These are phyloP conservation scores for Fragaria iinumae DNA, from an alignment of 306 rosid species.

Conservation along the genomic window DNA sequence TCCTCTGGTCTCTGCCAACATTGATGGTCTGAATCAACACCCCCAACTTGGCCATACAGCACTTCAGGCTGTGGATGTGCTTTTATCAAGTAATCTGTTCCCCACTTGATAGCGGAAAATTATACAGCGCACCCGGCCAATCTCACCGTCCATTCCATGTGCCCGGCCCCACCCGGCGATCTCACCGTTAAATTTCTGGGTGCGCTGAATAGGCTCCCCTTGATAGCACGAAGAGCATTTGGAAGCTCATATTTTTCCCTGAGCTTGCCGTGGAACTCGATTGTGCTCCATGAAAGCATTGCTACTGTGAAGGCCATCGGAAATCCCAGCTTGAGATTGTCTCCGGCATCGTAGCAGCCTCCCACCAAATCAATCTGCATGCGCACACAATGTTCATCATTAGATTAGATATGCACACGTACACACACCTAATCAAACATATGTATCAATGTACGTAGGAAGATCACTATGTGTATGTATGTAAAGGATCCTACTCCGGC, in stretches of 20 bases:
- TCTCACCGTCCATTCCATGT: no score
- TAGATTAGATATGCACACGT: no score
- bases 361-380: not conserved
- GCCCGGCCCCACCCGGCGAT: no score
- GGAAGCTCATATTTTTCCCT: slow-evolving; percentile 13
- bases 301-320: slow-evolving; percentile 71
- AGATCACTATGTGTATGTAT: no score
- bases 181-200: no score
- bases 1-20: slow-evolving; percentile 80
- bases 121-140: no score
- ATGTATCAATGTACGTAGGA: no score
- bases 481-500: not conserved
- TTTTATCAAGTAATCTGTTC: slow-evolving; percentile 58
- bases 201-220: no score
- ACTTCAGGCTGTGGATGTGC: slow-evolving; percentile 39
- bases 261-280: slow-evolving; percentile 42
- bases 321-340: slow-evolving; percentile 46
- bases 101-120: no score
- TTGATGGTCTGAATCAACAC: slow-evolving; percentile 41
- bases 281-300: slow-evolving; percentile 72
- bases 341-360: slow-evolving; percentile 4
- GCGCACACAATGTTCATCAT: not conserved
- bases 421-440: no score
- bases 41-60: slow-evolving; percentile 55
- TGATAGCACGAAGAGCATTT: slow-evolving; percentile 49